Evolutionary conservation across 306 rosid genomes (phyloP).

Genomic region (Vigna unguiculata): DNA sequence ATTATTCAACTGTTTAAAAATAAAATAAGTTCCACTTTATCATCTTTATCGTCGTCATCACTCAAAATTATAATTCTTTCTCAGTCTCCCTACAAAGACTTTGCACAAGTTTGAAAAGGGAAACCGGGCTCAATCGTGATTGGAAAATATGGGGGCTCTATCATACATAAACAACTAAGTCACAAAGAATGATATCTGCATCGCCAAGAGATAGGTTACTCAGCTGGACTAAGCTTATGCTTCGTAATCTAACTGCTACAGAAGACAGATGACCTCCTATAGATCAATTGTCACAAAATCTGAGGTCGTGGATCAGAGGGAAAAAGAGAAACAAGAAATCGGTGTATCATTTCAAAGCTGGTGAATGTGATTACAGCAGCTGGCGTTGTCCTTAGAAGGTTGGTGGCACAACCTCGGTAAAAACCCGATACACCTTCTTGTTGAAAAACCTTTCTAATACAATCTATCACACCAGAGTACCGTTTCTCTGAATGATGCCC

Average conservation of each 20-base stretch:
- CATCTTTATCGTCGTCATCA: conserved; percentile 61
- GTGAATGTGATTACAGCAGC: conserved; percentile 91
- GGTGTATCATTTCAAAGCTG: conserved; percentile 94
- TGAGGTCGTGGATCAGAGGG: conserved; percentile 74
- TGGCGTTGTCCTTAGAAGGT: conserved; percentile 89
- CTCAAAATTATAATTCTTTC: conserved; percentile 38
- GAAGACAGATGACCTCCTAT: conserved; percentile 5
- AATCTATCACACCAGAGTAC: conserved; percentile 74
- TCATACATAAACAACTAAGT: conserved; percentile 35
- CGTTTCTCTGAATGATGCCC: conserved; percentile 91
- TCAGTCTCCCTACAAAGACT: conserved; percentile 43
- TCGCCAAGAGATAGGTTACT: conserved; percentile 25
- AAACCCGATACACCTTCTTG: conserved; percentile 84
- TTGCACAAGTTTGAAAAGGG: conserved; percentile 44
- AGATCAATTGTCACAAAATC: conserved; percentile 60
- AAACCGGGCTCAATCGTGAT: conserved; percentile 39
- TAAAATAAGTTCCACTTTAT: conserved; percentile 19
- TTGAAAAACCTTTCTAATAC: conserved; percentile 70
- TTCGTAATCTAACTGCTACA: conserved; percentile 35
- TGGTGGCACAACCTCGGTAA: conserved; percentile 86
- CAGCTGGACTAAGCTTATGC: conserved; percentile 34
- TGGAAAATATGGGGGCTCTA: conserved; percentile 44
- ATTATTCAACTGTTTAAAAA: conserved; percentile 36
- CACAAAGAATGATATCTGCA: conserved; percentile 48
- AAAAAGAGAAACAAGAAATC: conserved; percentile 70